A percentile compares a stretch with the other conserved stretches of the same genome.
phyloP scores from a whole-genome alignment of 306 rosid species.

The Trifolium pratense region DNA sequence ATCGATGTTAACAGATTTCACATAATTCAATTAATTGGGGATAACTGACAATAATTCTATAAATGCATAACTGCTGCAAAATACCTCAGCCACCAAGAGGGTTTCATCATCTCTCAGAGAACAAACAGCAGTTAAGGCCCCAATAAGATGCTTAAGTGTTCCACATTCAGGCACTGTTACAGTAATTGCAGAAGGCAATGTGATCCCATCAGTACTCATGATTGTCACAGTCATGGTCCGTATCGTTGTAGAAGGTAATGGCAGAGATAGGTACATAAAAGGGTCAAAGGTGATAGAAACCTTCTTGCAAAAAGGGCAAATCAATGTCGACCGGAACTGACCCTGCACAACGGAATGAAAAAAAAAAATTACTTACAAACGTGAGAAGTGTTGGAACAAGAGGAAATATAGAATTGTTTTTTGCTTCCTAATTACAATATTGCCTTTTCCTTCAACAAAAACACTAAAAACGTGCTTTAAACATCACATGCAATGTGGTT shows the following conservation, averaged over 20 bases:
- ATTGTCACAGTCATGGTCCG: conserved; percentile 79
- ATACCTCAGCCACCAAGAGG: conserved; percentile 81
- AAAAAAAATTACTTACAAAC: conserved; percentile 21
- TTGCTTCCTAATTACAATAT: conserved; percentile 18
- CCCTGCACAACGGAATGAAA: conserved; percentile 60
- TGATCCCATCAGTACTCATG: conserved; percentile 62
- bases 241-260: conserved; percentile 72
- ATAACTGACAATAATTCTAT: conserved; percentile 27
- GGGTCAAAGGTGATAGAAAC: conserved; percentile 88
- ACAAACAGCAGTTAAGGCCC: conserved; percentile 64
- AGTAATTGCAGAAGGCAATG: conserved; percentile 57
- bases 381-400: conserved; percentile 9
- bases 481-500: conserved; percentile 24
- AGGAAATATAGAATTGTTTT: conserved; percentile 11
- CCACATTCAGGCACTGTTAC: conserved; percentile 64
- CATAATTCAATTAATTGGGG: conserved; percentile 2
- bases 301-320: conserved; percentile 81
- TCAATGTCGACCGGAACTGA: conserved; percentile 78
- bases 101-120: conserved; percentile 72
- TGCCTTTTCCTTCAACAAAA: conserved; percentile 9
- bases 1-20: conserved; percentile 13
- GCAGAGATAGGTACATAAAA: conserved; percentile 85
- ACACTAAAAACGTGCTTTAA: conserved; percentile 3
- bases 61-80: conserved; percentile 28
- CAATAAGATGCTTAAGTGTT: conserved; percentile 63